These are phyloP conservation scores for Rachicladosporium sp. DNA, from an alignment of 2,329 filamentous ascomycete genomes.

Conservation along the genomic window DNA sequence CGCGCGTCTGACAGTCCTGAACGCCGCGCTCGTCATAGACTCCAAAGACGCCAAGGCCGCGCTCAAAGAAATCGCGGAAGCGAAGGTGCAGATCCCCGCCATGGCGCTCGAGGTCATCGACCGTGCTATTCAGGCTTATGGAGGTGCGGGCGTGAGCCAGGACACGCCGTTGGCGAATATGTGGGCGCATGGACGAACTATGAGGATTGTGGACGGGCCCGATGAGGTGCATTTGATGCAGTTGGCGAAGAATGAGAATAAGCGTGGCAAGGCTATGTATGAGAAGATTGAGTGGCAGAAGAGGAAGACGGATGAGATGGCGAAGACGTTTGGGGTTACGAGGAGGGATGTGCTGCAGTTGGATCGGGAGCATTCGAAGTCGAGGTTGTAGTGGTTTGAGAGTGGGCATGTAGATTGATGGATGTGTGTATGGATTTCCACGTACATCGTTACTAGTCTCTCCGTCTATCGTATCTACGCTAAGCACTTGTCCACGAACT, in stretches of 20 bases:
- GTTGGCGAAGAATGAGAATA: slow-evolving; percentile 70
- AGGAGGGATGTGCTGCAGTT: slow-evolving; percentile 30
- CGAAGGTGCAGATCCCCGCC: slow-evolving; percentile 80
- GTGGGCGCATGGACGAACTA: slow-evolving; percentile 25
- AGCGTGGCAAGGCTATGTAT: slow-evolving; percentile 48
- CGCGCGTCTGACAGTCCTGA: slow-evolving; percentile 77
- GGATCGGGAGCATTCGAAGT: slow-evolving; percentile 26
- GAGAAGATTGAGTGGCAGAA: slow-evolving; percentile 53
- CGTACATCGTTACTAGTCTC: not conserved
- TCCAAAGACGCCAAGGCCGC: slow-evolving; percentile 76
- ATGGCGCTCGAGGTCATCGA: slow-evolving; percentile 81
- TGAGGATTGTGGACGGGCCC: slow-evolving; percentile 56
- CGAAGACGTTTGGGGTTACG: slow-evolving; percentile 45
- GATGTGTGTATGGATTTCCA: too few relatives aligned
- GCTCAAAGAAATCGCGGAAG: slow-evolving; percentile 85
- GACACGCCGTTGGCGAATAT: slow-evolving; percentile 74
- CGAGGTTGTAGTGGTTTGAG: slow-evolving; percentile 25
- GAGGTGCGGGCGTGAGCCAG: slow-evolving; percentile 81
- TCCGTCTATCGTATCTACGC: slow-evolving; percentile 1
- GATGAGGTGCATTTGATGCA: slow-evolving; percentile 90
- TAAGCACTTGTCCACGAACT: slow-evolving; percentile 12
- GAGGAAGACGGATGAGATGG: slow-evolving; percentile 51
- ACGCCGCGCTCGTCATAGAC: slow-evolving; percentile 93
- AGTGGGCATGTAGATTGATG: too few relatives aligned
- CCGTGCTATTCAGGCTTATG: slow-evolving; percentile 84